Evolutionary conservation across 495 filamentous ascomycete genomes (phyloP).

Genomic region (Aspergillus homomorphus): DNA sequence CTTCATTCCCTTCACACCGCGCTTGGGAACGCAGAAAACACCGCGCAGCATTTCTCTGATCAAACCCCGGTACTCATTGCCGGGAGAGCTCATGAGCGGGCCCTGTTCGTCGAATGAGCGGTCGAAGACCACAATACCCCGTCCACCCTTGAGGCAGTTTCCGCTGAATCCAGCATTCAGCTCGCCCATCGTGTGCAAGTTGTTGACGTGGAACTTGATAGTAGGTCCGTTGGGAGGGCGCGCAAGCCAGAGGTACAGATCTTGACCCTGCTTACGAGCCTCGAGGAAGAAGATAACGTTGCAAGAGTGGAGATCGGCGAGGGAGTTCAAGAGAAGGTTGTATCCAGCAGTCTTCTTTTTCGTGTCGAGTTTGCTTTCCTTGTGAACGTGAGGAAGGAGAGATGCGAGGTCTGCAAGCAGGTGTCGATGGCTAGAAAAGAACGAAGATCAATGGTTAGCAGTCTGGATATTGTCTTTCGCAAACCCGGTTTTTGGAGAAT

Average conservation of each 20-base stretch:
- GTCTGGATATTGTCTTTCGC: neutral
- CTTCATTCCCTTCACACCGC: constrained; percentile 78
- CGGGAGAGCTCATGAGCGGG: constrained; percentile 39
- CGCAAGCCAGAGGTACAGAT: constrained; percentile 90
- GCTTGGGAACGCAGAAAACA: constrained; percentile 88
- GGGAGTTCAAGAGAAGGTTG: constrained; percentile 88
- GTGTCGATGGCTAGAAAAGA: constrained; percentile 71
- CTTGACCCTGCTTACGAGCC: constrained; percentile 82
- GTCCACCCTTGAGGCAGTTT: constrained; percentile 91
- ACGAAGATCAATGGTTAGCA: constrained; percentile 6
- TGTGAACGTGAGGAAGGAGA: constrained; percentile 86
- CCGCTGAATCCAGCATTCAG: constrained; percentile 81
- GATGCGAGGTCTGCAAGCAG: constrained; percentile 84
- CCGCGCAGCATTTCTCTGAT: constrained; percentile 76
- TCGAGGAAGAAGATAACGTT: constrained; percentile 98
- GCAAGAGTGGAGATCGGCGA: constrained; percentile 97
- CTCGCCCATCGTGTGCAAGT: constrained; percentile 92
- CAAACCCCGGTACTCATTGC: constrained; percentile 43
- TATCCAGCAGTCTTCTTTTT: constrained; percentile 72
- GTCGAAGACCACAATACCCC: constrained; percentile 95
- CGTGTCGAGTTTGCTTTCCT: constrained; percentile 94
- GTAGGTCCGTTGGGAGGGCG: constrained; percentile 95
- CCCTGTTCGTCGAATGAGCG: constrained; percentile 69
- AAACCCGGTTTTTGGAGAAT: neutral
- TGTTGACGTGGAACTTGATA: constrained; percentile 62